phyloP scores from a whole-genome alignment of 2,329 filamentous ascomycete genomes.

The Stemphylium lycopersici region DNA sequence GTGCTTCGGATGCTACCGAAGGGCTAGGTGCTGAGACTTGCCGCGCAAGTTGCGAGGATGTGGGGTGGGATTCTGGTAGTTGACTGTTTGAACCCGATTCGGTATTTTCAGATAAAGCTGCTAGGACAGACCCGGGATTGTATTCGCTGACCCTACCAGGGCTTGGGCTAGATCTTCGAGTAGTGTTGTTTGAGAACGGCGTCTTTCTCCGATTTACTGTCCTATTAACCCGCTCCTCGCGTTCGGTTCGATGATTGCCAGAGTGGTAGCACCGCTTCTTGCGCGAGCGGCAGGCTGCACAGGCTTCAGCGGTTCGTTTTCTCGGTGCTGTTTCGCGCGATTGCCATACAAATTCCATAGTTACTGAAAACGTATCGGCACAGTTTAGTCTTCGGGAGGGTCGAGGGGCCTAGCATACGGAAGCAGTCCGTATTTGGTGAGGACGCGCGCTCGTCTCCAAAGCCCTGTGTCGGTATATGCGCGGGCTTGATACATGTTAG shows the following conservation, averaged over 20 bases:
- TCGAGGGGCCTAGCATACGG: not conserved
- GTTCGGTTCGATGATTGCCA: not conserved
- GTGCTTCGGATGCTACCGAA: not conserved
- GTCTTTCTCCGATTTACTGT: not conserved
- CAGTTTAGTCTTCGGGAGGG: no score
- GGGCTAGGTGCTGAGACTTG: not conserved
- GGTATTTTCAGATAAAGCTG: conserved; percentile 6
- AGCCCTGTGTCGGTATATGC: not conserved
- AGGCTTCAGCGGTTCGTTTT: conserved; percentile 2
- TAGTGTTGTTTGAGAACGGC: not conserved
- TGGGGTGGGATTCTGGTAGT: not conserved
- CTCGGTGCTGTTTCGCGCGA: not conserved
- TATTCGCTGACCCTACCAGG: conserved; percentile 11
- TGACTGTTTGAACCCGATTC: not conserved
- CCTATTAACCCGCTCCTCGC: not conserved
- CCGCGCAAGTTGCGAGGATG: not conserved
- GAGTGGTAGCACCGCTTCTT: conserved; percentile 8
- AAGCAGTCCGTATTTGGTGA: not conserved
- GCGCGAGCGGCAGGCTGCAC: conserved; percentile 2
- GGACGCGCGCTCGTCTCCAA: not conserved
- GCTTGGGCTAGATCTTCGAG: not conserved
- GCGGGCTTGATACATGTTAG: not conserved
- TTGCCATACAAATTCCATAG: conserved; percentile 5
- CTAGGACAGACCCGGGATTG: conserved; percentile 5
- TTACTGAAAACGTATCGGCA: not conserved